Evolutionary conservation across 1,284 basidiomycete species (phyloP).

Genomic region (Cryptococcus amylolentus): DNA sequence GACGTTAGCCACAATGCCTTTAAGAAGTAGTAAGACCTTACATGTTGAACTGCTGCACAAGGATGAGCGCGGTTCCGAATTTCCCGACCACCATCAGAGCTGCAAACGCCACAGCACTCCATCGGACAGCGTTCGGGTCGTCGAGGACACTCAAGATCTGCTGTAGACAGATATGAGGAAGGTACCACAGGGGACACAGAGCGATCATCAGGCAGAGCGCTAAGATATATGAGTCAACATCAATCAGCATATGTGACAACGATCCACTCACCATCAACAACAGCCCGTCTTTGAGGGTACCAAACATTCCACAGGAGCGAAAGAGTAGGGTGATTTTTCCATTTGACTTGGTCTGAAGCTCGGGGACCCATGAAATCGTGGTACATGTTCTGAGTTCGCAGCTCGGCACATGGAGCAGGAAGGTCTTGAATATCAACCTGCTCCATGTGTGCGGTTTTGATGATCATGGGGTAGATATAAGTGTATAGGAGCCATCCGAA

Average conservation of each 20-base stretch:
- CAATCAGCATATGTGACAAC: not conserved
- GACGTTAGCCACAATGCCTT: not conserved
- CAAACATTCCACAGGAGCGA: constrained; percentile 24
- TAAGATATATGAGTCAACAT: not conserved
- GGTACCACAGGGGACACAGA: constrained; percentile 25
- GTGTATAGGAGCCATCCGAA: constrained; percentile 64
- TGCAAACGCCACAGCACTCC: constrained; percentile 21
- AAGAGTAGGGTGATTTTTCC: constrained; percentile 11
- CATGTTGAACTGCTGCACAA: constrained; percentile 16
- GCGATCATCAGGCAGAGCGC: constrained; percentile 12
- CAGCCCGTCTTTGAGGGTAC: constrained; percentile 16
- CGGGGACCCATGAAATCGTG: constrained; percentile 19
- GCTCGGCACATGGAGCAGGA: constrained; percentile 65
- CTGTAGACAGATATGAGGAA: constrained; percentile 31
- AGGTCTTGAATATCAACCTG: constrained; percentile 76
- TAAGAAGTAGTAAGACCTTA: constrained; percentile 2
- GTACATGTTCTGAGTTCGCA: constrained; percentile 48
- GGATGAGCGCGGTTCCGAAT: constrained; percentile 10
- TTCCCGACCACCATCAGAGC: constrained; percentile 15
- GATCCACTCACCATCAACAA: constrained; percentile 13
- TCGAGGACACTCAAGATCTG: constrained; percentile 28
- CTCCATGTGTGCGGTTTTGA: constrained; percentile 65
- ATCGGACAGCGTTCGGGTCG: constrained; percentile 6
- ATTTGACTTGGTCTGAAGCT: constrained; percentile 13
- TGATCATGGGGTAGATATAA: constrained; percentile 74